Evolutionary conservation across 345 rosid species (phyloP), one percentile per base, ranked within the genome.

Genomic region (Euphorbia pulcherrima): DNA sequence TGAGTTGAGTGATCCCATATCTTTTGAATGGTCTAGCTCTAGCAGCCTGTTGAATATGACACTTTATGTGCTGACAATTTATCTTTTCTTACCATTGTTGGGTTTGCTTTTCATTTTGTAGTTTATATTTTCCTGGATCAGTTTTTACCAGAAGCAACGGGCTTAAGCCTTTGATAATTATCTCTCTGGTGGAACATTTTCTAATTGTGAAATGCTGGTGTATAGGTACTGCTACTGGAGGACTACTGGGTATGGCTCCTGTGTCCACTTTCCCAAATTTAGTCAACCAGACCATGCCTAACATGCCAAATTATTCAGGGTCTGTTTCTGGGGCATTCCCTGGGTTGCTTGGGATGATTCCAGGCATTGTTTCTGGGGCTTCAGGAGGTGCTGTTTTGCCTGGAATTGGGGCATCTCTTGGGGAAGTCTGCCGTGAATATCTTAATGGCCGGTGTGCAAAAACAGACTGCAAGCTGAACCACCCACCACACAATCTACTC

Each of bases 301-400:
- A 91, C 84, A 94, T 94, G 99, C 99, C 99, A 29, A 94, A 94
- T 77, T 94, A 94, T 75, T 85, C 97, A 2, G 99, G 90, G 13
- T 91, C 93, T n/a, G 86, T 91, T 69, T 94, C 99, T 3, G 97
- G 97, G 26, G 86, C 99, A 37, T 89, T 89, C 74, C 97, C 99
- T 1, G 97, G 97, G 20, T 74, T 93, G 13, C 81, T 87, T 73
- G 97, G 97, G 41, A 91, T 91, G 99, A 88, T 90, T 80, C 97
- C 97, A 7, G 97, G 99, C n/a, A 75, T 88, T 80, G 74, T 87
- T 20, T 71, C 86, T 66, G 96, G 99, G 68, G 86, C 97, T 76
- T 89, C 95, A 1, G 99, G 99, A 57, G 99, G 97, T 78, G 96
- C 86, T 48, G 84, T 94, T 68, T 81, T 94, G 80, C 99, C 97